Evolutionary conservation across 345 rosid genomes (phyloP), one percentile per base, ranked within the genome.

Genomic region (Pelargonium nanum): DNA sequence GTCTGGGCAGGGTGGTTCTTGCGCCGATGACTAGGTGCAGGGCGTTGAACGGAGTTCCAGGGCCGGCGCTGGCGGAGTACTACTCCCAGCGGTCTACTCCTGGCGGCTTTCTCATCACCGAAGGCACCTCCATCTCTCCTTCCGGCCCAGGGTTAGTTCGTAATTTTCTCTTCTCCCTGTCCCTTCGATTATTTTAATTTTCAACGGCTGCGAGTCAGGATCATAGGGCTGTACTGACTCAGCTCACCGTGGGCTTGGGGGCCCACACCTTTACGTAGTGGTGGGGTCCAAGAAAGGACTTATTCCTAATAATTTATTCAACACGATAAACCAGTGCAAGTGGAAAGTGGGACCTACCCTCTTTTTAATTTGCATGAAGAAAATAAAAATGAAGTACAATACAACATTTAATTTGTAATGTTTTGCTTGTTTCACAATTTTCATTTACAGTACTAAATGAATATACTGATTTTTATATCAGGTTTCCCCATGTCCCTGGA

Each of bases 1-100:
- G 22, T 2, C 45, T 55, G 32, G 19, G 55, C 60, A 92, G 98
- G 81, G 77, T 92, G 67, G 95, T 89, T 75, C 79, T 89, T 19
- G 97, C 95, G 50, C 98, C 97, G 7, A 60, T 91, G 96, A 85
- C 91, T 8, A 76, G 98, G 66, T 87, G 97, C 79, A 82, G 98
- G 66, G 96, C 98, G 30, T 60, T 87, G 73, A 67, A 77, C 54
- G 86, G 87, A 56, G 68, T 87, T 53, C 96, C 97, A 5, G 60
- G 72, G 70, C 73, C 82, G 24, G 97, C 82, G 17, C 69, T 85
- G 65, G 85, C 77, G 4, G 86, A 85, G 67, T 92, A 89, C 72
- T 89, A 92, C 34, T 19, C 85, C 3, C 98, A 89, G 83, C 79
- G 99, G 58, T 67, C 96, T 4, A 92, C 94, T 32, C 80, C 78